Conservation (phyloP, 2,329 filamentous ascomycete species). For the Aspergillus uvarum region DNA sequence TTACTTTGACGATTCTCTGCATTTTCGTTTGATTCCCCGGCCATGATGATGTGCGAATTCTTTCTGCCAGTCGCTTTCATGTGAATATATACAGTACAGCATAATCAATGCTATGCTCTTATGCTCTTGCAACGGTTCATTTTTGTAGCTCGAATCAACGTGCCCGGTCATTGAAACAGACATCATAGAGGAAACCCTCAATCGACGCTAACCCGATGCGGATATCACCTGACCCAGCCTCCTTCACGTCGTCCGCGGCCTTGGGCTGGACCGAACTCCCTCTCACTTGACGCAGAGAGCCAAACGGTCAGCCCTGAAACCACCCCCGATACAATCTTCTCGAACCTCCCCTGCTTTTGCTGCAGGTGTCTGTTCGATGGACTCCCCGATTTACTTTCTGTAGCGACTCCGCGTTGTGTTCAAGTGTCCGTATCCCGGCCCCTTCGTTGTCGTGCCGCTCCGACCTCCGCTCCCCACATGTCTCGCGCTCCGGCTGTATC, state of each 20-base stretch:
- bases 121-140: not conserved
- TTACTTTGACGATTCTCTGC: conserved; percentile 13
- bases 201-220: conserved; percentile 13
- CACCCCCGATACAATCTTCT: conserved; percentile 3
- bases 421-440: conserved; percentile 24
- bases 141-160: not conserved
- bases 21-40: conserved; percentile 14
- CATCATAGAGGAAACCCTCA: not conserved
- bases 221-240: conserved; percentile 30
- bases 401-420: conserved; percentile 23
- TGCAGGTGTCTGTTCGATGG: conserved; percentile 28
- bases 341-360: conserved; percentile 21
- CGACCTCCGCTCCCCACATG: conserved; percentile 45
- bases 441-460: conserved; percentile 30
- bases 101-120: not conserved
- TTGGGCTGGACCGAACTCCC: conserved; percentile 43
- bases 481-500: conserved; percentile 45
- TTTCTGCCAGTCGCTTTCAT: not conserved
- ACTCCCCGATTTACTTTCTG: conserved; percentile 20
- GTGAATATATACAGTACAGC: conserved; percentile 3
- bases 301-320: conserved; percentile 19
- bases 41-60: conserved; percentile 10
- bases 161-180: no score
- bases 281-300: conserved; percentile 23
- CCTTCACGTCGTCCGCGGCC: conserved; percentile 32